Evolutionary conservation across 169 alveolate species (phyloP), one percentile per base, ranked within the genome.

Genomic region (Babesia gibsoni): DNA sequence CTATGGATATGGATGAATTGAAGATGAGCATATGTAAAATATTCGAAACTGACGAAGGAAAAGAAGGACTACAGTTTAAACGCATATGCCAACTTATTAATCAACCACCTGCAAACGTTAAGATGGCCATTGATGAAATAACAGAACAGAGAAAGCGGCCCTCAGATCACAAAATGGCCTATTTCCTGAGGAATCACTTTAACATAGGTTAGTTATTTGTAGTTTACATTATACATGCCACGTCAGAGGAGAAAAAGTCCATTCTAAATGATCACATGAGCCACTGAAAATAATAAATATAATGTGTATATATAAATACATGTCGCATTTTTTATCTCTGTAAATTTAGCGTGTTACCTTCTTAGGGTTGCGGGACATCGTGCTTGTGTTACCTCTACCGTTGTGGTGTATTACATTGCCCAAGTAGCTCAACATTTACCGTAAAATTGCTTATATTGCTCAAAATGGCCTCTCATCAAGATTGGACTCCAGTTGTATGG

Each of bases 401-500:
- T n/a, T n/a, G n/a, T n/a, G n/a, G n/a, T n/a, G n/a, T n/a, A n/a
- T n/a, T n/a, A n/a, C n/a, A n/a, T n/a, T n/a, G n/a, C n/a, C n/a
- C n/a, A n/a, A n/a, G n/a, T n/a, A n/a, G n/a, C n/a, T n/a, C n/a
- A n/a, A n/a, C n/a, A n/a, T n/a, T n/a, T n/a, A n/a, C n/a, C n/a
- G n/a, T n/a, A n/a, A n/a, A n/a, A n/a, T n/a, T n/a, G n/a, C n/a
- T n/a, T n/a, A n/a, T n/a, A 4, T 39, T 27, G 9, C 0, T 63
- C 9, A 48, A 37, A 27, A 61, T 64, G 80, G 72, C 72, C 39
- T 79, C 88, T 14, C 77, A 79, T 37, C 88, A 79, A 52, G 88
- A 79, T 52, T 79, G 88, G 88, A 79, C 74, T 32, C 88, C 82
- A 16, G 88, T 79, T 18, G 83, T 70, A 25, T 79, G 88, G 88